These are phyloP conservation scores for Phytopythium helicoides DNA, from an alignment of 352 stramenopile species.

Conservation along the genomic window DNA sequence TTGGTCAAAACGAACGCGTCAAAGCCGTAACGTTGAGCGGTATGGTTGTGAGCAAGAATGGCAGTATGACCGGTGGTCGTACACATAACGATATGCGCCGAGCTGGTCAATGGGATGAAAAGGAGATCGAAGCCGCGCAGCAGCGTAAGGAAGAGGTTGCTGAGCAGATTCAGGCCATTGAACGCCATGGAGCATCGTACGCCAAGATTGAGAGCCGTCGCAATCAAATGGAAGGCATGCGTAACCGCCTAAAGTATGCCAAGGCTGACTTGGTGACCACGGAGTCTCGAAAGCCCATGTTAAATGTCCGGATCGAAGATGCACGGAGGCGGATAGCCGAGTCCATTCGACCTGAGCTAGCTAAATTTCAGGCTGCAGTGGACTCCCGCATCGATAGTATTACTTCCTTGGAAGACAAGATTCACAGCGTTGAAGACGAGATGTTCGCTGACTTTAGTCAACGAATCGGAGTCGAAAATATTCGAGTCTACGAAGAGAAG, in stretches of 20 bases:
- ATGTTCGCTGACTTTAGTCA: constrained; percentile 85
- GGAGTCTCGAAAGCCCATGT: constrained; percentile 64
- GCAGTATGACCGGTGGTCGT: constrained; percentile 97
- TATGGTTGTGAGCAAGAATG: constrained; percentile 97
- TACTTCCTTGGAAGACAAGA: constrained; percentile 46
- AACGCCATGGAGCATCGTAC: constrained; percentile 71
- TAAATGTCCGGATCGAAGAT: constrained; percentile 57
- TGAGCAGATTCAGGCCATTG: constrained; percentile 55
- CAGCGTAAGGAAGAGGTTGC: constrained; percentile 84
- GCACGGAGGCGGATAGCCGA: constrained; percentile 45
- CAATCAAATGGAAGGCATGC: constrained; percentile 67
- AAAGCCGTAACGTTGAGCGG: constrained; percentile 93
- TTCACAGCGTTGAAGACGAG: constrained; percentile 79
- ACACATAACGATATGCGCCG: constrained; percentile 83
- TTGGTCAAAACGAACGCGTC: constrained; percentile 78
- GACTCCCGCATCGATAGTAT: constrained; percentile 45
- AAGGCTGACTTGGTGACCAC: constrained; percentile 76
- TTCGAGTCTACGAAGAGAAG: constrained; percentile 92
- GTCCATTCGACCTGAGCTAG: constrained; percentile 59
- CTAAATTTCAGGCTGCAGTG: constrained; percentile 53
- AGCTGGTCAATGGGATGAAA: constrained; percentile 91
- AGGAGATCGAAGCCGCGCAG: constrained; percentile 86
- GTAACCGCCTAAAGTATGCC: constrained; percentile 70
- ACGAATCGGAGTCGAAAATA: constrained; percentile 71
- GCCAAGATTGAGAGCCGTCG: constrained; percentile 59